A percentile compares a stretch with the other conserved stretches of the same genome.
Evolutionary conservation across 345 rosid species (phyloP).

Genomic region (Eucalyptus tenuipes): DNA sequence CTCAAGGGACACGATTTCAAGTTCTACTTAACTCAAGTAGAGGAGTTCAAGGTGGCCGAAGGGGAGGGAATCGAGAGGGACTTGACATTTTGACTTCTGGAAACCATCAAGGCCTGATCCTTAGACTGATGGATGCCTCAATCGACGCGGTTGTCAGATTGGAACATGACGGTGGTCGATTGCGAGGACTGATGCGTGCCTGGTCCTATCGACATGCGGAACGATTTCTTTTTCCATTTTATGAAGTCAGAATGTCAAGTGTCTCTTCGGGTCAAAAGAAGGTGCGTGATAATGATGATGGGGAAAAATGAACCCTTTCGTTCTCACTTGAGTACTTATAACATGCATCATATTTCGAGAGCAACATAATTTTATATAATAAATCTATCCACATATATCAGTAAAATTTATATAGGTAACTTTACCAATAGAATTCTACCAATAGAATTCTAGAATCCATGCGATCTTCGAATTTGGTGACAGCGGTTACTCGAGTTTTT

Average conservation of each 20-base stretch:
- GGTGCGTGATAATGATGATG: not conserved
- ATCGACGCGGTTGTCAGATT: slow-evolving; percentile 1
- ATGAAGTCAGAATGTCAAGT: not conserved
- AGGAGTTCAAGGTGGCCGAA: slow-evolving; percentile 7
- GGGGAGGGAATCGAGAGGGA: not conserved
- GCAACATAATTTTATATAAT: too few relatives aligned
- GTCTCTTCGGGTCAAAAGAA: not conserved
- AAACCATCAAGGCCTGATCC: slow-evolving; percentile 10
- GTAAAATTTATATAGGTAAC: not conserved
- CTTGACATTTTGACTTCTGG: slow-evolving; percentile 10
- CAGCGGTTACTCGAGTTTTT: not conserved
- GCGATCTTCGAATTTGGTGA: not conserved
- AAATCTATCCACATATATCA: not conserved
- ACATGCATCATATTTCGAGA: not conserved
- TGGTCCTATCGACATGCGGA: slow-evolving; percentile 31
- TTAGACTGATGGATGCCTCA: slow-evolving; percentile 19
- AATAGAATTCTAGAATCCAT: not conserved
- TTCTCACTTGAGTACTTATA: not conserved
- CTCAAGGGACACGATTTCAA: not conserved
- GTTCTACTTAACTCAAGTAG: slow-evolving; percentile 13
- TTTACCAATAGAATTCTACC: not conserved
- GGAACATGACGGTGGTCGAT: slow-evolving; percentile 10
- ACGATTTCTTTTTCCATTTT: slow-evolving; percentile 13
- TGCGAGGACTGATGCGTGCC: not conserved
- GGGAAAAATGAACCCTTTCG: not conserved